Conservation (phyloP, 2,329 filamentous ascomycete species). For the Diaporthe longicolla region DNA sequence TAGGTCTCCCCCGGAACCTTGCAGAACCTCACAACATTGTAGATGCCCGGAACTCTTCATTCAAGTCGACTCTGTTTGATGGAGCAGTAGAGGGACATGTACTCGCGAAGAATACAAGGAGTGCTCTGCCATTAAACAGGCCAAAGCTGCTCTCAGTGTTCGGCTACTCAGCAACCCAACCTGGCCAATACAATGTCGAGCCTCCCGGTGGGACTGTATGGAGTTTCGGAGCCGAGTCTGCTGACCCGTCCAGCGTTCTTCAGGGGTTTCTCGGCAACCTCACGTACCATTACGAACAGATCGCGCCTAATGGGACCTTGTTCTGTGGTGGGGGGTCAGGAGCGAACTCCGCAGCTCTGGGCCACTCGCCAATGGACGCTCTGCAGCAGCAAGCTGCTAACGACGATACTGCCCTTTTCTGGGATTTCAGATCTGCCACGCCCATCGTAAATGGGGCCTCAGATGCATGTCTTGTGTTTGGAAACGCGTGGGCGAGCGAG, state of each 20-base stretch:
- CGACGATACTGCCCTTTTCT: constrained; percentile 71
- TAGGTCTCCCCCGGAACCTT: constrained; percentile 66
- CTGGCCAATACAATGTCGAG: constrained; percentile 58
- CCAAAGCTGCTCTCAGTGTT: constrained; percentile 70
- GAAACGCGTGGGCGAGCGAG: constrained; percentile 80
- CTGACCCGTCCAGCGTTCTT: constrained; percentile 51
- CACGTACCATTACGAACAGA: constrained; percentile 43
- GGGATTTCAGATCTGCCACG: constrained; percentile 66
- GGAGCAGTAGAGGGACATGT: constrained; percentile 75
- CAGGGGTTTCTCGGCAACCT: constrained; percentile 49
- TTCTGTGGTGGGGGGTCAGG: constrained; percentile 62
- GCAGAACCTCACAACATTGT: constrained; percentile 65
- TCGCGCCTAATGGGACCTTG: constrained; percentile 60
- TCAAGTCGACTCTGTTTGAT: constrained; percentile 60
- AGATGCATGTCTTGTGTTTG: constrained; percentile 78
- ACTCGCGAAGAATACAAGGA: constrained; percentile 72
- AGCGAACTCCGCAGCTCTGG: constrained; percentile 55
- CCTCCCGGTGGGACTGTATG: constrained; percentile 51
- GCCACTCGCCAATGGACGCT: constrained; percentile 69
- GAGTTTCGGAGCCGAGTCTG: constrained; percentile 58
- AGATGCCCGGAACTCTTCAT: constrained; percentile 66
- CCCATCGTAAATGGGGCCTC: constrained; percentile 64
- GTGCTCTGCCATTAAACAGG: constrained; percentile 66
- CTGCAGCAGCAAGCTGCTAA: constrained; percentile 64
- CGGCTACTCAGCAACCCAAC: constrained; percentile 70